A percentile compares a stretch with the other conserved stretches of the same genome.
These are phyloP conservation scores for Circinella umbellata DNA, from an alignment of 371 early-diverging fungal species.

Conservation along the genomic window DNA sequence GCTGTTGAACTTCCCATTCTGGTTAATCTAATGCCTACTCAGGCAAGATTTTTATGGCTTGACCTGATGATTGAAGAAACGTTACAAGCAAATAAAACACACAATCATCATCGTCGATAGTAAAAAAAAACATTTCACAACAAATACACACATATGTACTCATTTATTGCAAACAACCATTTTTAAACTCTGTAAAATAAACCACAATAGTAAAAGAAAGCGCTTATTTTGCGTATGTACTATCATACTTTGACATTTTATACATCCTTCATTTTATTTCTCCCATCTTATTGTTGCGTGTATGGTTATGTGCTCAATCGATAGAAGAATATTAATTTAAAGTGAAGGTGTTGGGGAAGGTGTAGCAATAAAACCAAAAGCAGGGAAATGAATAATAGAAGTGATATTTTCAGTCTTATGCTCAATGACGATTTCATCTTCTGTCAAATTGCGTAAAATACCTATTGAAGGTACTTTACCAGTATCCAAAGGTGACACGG, in stretches of 20 bases:
- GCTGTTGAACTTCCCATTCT: constrained; percentile 22
- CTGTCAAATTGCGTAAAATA: constrained; percentile 35
- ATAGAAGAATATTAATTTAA: not conserved
- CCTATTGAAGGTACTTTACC: constrained; percentile 51
- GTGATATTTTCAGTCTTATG: constrained; percentile 23
- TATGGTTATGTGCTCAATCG: no score
- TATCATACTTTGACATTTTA: no score
- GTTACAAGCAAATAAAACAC: constrained; percentile 5
- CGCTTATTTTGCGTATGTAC: no score
- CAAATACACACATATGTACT: not conserved
- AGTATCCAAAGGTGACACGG: constrained; percentile 52
- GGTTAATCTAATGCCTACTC: constrained; percentile 29
- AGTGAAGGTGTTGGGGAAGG: constrained; percentile 19
- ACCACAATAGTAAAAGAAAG: no score
- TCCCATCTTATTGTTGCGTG: no score
- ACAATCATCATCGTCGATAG: not conserved
- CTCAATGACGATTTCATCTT: constrained; percentile 33
- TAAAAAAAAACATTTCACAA: not conserved
- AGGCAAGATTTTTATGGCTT: constrained; percentile 44
- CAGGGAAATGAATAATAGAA: constrained; percentile 45
- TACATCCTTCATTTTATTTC: no score
- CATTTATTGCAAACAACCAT: not conserved
- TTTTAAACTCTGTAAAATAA: not conserved
- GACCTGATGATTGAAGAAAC: constrained; percentile 32
- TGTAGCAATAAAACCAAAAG: constrained; percentile 31